phyloP scores from a whole-genome alignment of 768 basidiomycete genomes.

The Strobilomyces confusus region DNA sequence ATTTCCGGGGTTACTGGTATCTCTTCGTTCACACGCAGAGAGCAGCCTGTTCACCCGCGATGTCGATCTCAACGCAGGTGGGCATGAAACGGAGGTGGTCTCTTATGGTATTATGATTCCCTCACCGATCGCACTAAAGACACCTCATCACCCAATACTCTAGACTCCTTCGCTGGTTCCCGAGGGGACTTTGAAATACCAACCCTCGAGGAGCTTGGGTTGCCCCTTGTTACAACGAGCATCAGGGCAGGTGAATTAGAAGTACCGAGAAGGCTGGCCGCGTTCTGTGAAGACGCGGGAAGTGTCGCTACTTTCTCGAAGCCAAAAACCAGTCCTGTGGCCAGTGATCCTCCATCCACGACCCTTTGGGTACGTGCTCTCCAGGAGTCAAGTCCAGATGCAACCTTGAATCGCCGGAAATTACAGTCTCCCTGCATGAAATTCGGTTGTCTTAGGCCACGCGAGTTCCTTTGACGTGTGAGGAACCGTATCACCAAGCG shows the following conservation, averaged over 20 bases:
- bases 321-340: conserved; percentile 8
- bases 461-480: conserved; percentile 16
- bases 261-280: conserved; percentile 16
- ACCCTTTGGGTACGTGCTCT: conserved; percentile 19
- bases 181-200: conserved; percentile 25
- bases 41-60: conserved; percentile 3
- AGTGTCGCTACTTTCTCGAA: conserved; percentile 16
- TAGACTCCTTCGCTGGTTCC: conserved; percentile 20
- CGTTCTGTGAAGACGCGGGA: conserved; percentile 15
- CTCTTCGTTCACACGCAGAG: conserved; percentile 17
- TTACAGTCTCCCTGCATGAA: conserved; percentile 18
- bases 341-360: conserved; percentile 21
- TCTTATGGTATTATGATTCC: conserved; percentile 13
- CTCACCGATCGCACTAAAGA: conserved; percentile 15
- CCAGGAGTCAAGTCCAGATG: conserved; percentile 6
- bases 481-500: conserved; percentile 7
- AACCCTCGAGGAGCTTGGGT: conserved; percentile 12
- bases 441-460: conserved; percentile 19
- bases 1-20: conserved; percentile 1
- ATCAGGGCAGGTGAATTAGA: conserved; percentile 29
- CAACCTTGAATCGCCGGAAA: conserved; percentile 18
- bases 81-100: conserved; percentile 15
- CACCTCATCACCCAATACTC: conserved; percentile 8
- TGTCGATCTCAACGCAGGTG: conserved; percentile 14
- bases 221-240: conserved; percentile 24